Conservation (phyloP, 768 basidiomycete genomes). For the Cubamyces sp. region DNA sequence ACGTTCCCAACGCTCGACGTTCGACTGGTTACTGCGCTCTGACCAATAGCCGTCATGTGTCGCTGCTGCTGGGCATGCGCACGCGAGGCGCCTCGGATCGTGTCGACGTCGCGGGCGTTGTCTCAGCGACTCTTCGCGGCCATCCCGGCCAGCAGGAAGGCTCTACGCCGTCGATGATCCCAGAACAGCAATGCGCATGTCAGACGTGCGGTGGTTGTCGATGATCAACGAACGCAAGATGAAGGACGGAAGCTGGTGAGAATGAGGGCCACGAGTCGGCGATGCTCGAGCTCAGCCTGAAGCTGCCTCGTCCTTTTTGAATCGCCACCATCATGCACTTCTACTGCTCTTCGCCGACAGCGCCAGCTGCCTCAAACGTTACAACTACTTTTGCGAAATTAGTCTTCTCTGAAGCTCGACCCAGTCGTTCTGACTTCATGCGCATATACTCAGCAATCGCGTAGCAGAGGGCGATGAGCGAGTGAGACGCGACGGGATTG, state of each 20-base stretch:
- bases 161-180: no score
- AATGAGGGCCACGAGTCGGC: no score
- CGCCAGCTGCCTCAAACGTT: no score
- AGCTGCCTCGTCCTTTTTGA: no score
- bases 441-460: not conserved
- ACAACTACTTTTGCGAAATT: no score
- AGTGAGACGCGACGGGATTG: conserved; percentile 7
- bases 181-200: no score
- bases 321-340: not conserved
- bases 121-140: not conserved
- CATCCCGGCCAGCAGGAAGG: not conserved
- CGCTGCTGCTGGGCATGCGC: not conserved
- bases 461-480: not conserved
- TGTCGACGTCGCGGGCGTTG: not conserved
- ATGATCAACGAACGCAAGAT: no score
- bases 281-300: no score
- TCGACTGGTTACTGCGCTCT: not conserved
- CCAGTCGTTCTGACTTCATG: no score
- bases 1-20: conserved; percentile 3
- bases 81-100: not conserved
- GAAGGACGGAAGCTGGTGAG: no score
- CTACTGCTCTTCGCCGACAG: no score
- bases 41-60: not conserved
- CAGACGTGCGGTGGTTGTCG: not conserved
- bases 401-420: no score